Evolutionary conservation across 345 rosid species (phyloP).

Genomic region (Euphorbia lathyris): DNA sequence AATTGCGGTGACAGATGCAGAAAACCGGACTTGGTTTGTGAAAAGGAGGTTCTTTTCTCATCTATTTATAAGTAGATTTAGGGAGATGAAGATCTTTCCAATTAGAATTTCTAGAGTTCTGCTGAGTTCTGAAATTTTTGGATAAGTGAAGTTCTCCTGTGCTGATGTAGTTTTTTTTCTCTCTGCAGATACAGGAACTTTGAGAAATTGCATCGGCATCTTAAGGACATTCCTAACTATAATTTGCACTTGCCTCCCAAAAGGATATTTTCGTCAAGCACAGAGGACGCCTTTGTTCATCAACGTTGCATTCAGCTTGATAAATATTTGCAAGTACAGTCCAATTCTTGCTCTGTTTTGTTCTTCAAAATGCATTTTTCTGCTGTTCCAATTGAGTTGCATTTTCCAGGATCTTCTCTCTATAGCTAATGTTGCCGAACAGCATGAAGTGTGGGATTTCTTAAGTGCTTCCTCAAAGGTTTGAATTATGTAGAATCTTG

Average conservation of each 20-base stretch:
- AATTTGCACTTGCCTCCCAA: constrained; percentile 96
- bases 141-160: constrained; percentile 12
- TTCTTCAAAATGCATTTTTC: constrained; percentile 10
- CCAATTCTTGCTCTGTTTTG: constrained; percentile 17
- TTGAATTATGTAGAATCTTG: constrained; percentile 19
- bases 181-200: constrained; percentile 88
- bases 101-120: background rate
- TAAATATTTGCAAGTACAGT: constrained; percentile 75
- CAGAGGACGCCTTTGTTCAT: constrained; percentile 95
- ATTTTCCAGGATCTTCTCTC: constrained; percentile 81
- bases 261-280: constrained; percentile 98
- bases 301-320: constrained; percentile 98
- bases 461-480: constrained; percentile 90
- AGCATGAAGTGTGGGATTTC: constrained; percentile 99
- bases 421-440: constrained; percentile 97
- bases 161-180: constrained; percentile 5
- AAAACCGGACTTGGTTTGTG: constrained; percentile 82
- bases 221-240: constrained; percentile 95
- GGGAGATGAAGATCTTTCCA: background rate
- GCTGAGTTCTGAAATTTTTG: constrained; percentile 16
- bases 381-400: constrained; percentile 19
- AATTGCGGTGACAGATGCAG: constrained; percentile 88
- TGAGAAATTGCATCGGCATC: constrained; percentile 86
- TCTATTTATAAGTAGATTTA: constrained; percentile 13
- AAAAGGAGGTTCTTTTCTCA: constrained; percentile 78